Evolutionary conservation across 768 basidiomycete species (phyloP), one percentile per base, ranked within the genome.

Genomic region (Boletus reticulatus): DNA sequence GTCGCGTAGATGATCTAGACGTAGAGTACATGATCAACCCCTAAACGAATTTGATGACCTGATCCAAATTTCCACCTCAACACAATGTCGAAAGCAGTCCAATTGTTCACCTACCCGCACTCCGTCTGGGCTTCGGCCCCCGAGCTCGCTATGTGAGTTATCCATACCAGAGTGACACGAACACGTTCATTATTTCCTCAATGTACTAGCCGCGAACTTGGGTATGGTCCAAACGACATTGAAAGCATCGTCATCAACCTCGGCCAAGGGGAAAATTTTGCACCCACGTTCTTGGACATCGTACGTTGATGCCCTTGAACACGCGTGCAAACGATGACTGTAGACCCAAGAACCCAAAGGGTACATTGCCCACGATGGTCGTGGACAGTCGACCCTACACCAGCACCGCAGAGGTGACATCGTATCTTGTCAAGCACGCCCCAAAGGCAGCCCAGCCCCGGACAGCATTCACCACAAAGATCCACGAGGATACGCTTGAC

Each of bases 401-500:
- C 53, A 74, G 66, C 61, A 79, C 78, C 24, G 63, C 62, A 12
- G 73, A 75, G 3, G 80, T 80, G 43, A 68, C 74, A 12, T 61
- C 67, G 34, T 76, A 76, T 59, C 71, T 83, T 42, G 66, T 76
- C 38, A 59, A 70, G 48, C 69, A 77, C 52, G 73, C 79, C 7
- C 69, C 75, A 17, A 68, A 59, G 54, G 66, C 71, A 56, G 73
- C 72, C 20, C 57, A 67, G n/a, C 69, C 71, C 11, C 64, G 67
- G 6, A 73, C 76, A 16, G 63, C 68, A 17, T 61, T 76, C n/a
- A 72, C 77, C 57, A 66, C 65, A 37, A 73, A 61, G 50, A 63
- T 83, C 24, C 80, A 83, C 61, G 73, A 75, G 32, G 75, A 78
- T 36, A 70, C 65, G 37, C 65, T 75, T 48, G 80, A 83, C 61